These are phyloP conservation scores for Amanita exitialis DNA, from an alignment of 768 basidiomycete species.

Conservation along the genomic window DNA sequence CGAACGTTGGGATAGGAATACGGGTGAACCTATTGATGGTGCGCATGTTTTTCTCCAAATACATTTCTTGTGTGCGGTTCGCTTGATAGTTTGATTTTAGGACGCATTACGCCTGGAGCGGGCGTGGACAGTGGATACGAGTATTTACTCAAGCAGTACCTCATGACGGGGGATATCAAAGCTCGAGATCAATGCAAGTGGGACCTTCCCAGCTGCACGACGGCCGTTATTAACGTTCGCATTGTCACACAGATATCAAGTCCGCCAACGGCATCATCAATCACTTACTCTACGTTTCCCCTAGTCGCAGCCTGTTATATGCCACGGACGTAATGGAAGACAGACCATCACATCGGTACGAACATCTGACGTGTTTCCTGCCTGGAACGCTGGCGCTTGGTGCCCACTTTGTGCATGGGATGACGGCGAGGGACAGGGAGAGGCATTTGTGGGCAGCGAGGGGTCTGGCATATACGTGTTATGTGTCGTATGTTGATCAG, in stretches of 20 bases:
- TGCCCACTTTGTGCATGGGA: conserved; percentile 30
- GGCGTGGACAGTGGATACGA: conserved; percentile 58
- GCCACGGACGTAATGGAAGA: conserved; percentile 37
- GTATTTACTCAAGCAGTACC: conserved; percentile 57
- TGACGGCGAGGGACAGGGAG: conserved; percentile 23
- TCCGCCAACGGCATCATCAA: conserved; percentile 44
- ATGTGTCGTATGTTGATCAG: conserved; percentile 56
- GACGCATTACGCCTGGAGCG: conserved; percentile 42
- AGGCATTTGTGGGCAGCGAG: conserved; percentile 63
- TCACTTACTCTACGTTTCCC: conserved; percentile 47
- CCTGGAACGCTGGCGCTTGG: conserved; percentile 59
- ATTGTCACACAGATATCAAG: conserved; percentile 31
- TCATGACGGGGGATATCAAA: conserved; percentile 39
- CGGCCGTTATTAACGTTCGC: neutral
- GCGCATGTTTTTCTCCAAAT: conserved; percentile 2
- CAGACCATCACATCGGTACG: conserved; percentile 34
- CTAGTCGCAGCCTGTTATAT: conserved; percentile 50
- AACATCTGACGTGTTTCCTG: conserved; percentile 65
- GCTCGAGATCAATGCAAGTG: conserved; percentile 42
- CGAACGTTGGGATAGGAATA: conserved; percentile 17
- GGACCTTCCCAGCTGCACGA: neutral
- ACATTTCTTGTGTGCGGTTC: neutral
- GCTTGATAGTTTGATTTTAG: conserved; percentile 13
- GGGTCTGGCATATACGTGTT: conserved; percentile 63
- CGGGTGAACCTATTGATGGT: conserved; percentile 18